Conservation (phyloP, 2,329 filamentous ascomycete species). For the Hypoxylon sp. region DNA sequence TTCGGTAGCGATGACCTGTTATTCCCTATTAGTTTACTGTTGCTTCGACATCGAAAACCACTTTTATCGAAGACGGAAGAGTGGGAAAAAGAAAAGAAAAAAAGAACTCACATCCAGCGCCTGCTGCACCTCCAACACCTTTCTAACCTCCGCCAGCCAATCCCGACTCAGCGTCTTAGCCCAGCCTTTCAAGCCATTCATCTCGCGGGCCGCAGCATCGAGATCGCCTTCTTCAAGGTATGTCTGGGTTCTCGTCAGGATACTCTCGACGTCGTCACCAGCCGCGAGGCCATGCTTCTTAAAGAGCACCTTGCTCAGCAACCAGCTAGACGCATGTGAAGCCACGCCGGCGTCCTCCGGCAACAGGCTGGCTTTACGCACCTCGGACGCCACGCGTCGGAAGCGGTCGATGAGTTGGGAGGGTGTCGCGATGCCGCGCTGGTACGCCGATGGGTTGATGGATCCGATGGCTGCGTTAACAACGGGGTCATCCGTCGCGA, state of each 20-base stretch:
- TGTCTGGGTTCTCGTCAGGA: conserved; percentile 89
- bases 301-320: conserved; percentile 95
- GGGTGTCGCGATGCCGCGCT: conserved; percentile 86
- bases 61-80: neutral
- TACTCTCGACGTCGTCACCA: conserved; percentile 92
- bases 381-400: conserved; percentile 90
- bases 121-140: conserved; percentile 95
- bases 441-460: conserved; percentile 94
- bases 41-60: neutral
- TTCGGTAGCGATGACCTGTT: conserved; percentile 52
- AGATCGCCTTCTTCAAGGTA: conserved; percentile 93
- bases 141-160: conserved; percentile 91
- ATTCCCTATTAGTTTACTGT: conserved; percentile 29
- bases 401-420: conserved; percentile 95
- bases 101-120: conserved; percentile 81
- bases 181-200: conserved; percentile 95
- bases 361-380: conserved; percentile 92
- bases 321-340: conserved; percentile 89
- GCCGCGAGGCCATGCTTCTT: conserved; percentile 89
- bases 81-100: neutral
- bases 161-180: conserved; percentile 94
- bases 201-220: conserved; percentile 91
- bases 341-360: conserved; percentile 96
- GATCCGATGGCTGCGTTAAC: conserved; percentile 96
- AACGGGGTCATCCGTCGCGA: conserved; percentile 85